phyloP scores from a whole-genome alignment of 2,329 filamentous ascomycete genomes.

The Xylariales sp. region DNA sequence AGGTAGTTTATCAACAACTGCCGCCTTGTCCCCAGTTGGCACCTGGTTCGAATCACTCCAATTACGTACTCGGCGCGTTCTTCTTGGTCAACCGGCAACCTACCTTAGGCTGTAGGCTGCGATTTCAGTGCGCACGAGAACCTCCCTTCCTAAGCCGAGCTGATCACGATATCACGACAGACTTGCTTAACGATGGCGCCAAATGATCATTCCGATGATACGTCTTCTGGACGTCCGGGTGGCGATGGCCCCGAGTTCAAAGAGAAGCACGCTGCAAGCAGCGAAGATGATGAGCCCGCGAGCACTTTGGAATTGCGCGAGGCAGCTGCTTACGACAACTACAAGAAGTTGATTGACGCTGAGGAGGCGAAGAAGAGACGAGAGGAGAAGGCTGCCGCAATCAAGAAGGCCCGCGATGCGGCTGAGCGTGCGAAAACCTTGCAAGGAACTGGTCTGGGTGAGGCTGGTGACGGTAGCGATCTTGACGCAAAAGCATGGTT shows the following conservation, averaged over 20 bases:
- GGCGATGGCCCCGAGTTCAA: slow-evolving; percentile 35
- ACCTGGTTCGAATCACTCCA: too few relatives aligned
- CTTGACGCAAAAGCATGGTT: slow-evolving; percentile 84
- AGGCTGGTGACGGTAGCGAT: slow-evolving; percentile 61
- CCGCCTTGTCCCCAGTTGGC: too few relatives aligned
- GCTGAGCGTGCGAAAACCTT: slow-evolving; percentile 73
- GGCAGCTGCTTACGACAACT: slow-evolving; percentile 72
- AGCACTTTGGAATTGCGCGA: slow-evolving; percentile 83
- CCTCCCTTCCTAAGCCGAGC: too few relatives aligned
- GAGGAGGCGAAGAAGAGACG: slow-evolving; percentile 74
- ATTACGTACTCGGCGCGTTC: too few relatives aligned
- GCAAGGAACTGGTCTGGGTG: slow-evolving; percentile 80
- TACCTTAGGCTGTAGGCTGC: too few relatives aligned
- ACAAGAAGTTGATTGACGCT: slow-evolving; percentile 58
- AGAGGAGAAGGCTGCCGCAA: slow-evolving; percentile 74
- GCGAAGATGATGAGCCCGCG: slow-evolving; percentile 63
- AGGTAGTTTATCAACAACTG: too few relatives aligned
- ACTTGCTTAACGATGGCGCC: too few relatives aligned
- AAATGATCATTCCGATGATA: too few relatives aligned
- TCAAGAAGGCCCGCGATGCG: slow-evolving; percentile 82
- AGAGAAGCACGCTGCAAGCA: slow-evolving; percentile 31
- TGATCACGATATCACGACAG: too few relatives aligned
- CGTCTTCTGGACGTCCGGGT: too few relatives aligned
- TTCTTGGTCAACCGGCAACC: too few relatives aligned
- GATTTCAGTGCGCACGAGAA: too few relatives aligned